A percentile compares a stretch with the other conserved stretches of the same genome.
These are phyloP conservation scores for Coemansia sp. DNA, from an alignment of 192 early-diverging fungal genomes.

Conservation along the genomic window DNA sequence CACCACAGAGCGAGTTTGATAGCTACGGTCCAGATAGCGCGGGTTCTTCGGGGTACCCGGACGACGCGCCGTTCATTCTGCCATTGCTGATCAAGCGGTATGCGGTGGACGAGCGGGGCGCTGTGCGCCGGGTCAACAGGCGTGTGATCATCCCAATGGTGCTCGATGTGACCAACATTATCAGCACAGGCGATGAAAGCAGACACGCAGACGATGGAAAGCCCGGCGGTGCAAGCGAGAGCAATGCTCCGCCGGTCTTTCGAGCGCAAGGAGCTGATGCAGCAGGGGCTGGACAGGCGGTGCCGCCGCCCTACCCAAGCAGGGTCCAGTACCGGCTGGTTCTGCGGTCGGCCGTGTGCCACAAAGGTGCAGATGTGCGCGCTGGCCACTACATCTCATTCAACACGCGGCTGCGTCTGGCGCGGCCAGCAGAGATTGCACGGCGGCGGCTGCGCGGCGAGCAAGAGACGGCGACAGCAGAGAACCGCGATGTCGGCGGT, in stretches of 20 bases:
- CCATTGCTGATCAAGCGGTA: slow-evolving; percentile 74
- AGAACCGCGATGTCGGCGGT: not conserved
- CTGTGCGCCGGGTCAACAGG: slow-evolving; percentile 45
- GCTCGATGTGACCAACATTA: slow-evolving; percentile 29
- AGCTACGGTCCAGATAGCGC: slow-evolving; percentile 41
- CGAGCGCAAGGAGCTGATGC: no score
- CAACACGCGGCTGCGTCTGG: slow-evolving; percentile 37
- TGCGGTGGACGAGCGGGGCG: slow-evolving; percentile 42
- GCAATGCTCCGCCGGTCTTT: not conserved
- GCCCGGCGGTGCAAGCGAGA: not conserved
- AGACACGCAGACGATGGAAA: slow-evolving; percentile 14
- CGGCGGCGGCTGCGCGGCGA: slow-evolving; percentile 1
- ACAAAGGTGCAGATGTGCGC: slow-evolving; percentile 50
- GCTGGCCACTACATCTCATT: slow-evolving; percentile 60
- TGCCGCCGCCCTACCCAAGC: slow-evolving; percentile 28
- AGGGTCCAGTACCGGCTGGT: slow-evolving; percentile 54
- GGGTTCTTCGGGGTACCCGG: slow-evolving; percentile 58
- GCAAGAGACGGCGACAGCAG: not conserved
- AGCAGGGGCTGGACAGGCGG: not conserved
- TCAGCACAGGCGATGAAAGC: slow-evolving; percentile 13
- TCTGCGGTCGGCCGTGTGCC: slow-evolving; percentile 60
- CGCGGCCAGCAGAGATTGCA: slow-evolving; percentile 17
- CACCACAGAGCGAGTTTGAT: slow-evolving; percentile 61
- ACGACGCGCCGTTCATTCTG: slow-evolving; percentile 59
- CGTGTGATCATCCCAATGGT: slow-evolving; percentile 58